These are phyloP conservation scores for Acanthamoeba rhysodes DNA, from an alignment of 208 protist genomes.

Conservation along the genomic window DNA sequence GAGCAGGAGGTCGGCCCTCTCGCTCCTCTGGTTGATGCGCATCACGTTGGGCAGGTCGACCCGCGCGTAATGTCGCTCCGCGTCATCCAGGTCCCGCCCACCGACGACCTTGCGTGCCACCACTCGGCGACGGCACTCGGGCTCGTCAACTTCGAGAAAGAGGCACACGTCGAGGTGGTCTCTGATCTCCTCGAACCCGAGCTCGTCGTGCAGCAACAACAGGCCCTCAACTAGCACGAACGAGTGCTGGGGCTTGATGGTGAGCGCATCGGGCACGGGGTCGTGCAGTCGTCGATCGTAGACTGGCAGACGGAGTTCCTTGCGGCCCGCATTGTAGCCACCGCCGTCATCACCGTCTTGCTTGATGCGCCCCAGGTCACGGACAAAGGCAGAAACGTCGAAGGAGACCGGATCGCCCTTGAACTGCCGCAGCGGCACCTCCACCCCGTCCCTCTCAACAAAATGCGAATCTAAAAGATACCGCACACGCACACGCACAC, in stretches of 20 bases:
- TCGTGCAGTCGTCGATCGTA: conserved; percentile 22
- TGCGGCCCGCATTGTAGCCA: too few species aligned
- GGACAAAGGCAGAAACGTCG: background rate
- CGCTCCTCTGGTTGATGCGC: background rate
- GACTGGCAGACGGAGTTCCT: background rate
- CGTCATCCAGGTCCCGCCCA: background rate
- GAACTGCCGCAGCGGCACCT: conserved; percentile 7
- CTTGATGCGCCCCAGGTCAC: background rate
- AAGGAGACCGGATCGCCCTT: conserved; percentile 10
- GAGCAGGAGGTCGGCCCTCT: background rate
- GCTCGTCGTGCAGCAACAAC: conserved; percentile 39
- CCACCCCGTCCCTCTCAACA: background rate
- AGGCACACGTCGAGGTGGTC: conserved; percentile 31
- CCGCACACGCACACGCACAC: background rate
- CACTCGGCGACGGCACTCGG: background rate
- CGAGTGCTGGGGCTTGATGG: background rate
- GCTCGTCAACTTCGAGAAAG: conserved; percentile 1
- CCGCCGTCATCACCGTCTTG: background rate
- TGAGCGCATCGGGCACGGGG: background rate
- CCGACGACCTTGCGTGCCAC: background rate
- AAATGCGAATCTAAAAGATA: conserved; percentile 2
- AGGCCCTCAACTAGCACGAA: conserved; percentile 50
- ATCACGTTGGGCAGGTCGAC: conserved; percentile 7
- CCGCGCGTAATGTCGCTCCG: conserved; percentile 22
- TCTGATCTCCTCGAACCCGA: background rate